Conservation (phyloP, 192 early-diverging fungal genomes). For the Backusella circina region DNA sequence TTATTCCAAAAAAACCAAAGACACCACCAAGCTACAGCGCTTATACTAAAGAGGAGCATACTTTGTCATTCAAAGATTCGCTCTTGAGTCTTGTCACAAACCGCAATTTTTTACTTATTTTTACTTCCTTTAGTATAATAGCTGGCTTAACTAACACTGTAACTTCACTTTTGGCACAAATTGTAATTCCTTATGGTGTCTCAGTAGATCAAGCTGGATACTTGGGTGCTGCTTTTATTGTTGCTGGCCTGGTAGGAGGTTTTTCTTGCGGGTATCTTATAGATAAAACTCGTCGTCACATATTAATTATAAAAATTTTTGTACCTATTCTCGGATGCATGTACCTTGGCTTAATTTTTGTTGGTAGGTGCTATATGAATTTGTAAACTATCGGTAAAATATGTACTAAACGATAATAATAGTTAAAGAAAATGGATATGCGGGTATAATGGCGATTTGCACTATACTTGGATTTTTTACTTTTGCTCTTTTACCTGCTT, state of each 20-base stretch:
- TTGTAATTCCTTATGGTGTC: conserved; percentile 43
- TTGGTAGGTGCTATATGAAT: neutral
- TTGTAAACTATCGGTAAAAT: neutral
- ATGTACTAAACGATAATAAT: neutral
- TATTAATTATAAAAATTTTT: no score
- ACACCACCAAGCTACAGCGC: conserved; percentile 47
- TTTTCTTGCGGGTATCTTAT: no score
- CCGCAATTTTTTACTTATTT: conserved; percentile 42
- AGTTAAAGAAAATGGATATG: conserved; percentile 20
- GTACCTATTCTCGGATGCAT: no score
- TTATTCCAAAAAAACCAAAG: conserved; percentile 39
- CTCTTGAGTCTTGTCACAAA: conserved; percentile 42
- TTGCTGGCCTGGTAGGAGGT: conserved; percentile 55
- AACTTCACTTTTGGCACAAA: conserved; percentile 42
- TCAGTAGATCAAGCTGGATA: conserved; percentile 45
- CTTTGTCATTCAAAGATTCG: conserved; percentile 28
- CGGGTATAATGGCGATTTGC: conserved; percentile 11
- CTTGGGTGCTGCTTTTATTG: conserved; percentile 52
- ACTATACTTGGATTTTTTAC: conserved; percentile 23
- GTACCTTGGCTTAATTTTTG: no score
- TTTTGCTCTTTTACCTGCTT: conserved; percentile 20
- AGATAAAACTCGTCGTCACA: no score
- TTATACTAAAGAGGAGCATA: conserved; percentile 18
- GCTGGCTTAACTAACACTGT: conserved; percentile 47
- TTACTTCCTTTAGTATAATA: conserved; percentile 39